These are phyloP conservation scores for Pseudodiploospora longispora DNA, from an alignment of 2,329 filamentous ascomycete species.

Conservation along the genomic window DNA sequence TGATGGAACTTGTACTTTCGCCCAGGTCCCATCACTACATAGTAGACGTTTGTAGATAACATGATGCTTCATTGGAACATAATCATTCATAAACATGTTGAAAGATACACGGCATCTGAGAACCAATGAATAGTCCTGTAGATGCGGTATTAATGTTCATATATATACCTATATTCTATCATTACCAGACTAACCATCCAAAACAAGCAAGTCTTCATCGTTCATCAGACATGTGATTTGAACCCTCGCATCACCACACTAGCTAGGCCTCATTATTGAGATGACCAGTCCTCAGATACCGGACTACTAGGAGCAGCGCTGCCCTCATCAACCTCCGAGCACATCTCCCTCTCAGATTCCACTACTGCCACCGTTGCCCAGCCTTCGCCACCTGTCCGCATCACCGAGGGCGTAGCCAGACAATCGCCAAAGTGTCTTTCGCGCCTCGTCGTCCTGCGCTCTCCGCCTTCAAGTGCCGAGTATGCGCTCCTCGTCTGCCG, in stretches of 20 bases:
- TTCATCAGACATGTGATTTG: no score
- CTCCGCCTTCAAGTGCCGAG: conserved; percentile 69
- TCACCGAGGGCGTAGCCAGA: conserved; percentile 52
- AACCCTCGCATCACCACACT: background rate
- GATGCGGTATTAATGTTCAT: no score
- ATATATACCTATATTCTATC: no score
- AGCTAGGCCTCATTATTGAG: background rate
- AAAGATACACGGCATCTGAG: no score
- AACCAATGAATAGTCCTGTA: no score
- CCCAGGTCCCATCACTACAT: no score
- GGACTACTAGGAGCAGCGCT: conserved; percentile 6
- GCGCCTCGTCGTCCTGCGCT: conserved; percentile 55
- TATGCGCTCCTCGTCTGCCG: conserved; percentile 67
- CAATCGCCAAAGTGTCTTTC: conserved; percentile 64
- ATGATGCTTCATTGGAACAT: no score
- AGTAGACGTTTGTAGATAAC: no score
- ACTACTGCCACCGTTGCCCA: conserved; percentile 27
- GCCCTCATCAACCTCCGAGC: conserved; percentile 3
- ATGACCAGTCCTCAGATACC: conserved; percentile 5
- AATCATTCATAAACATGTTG: no score
- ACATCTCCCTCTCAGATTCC: conserved; percentile 8
- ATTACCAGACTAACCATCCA: no score
- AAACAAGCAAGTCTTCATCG: no score
- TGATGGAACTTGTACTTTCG: no score
- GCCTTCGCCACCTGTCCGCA: conserved; percentile 50